Evolutionary conservation across 1,284 basidiomycete genomes (phyloP).

Genomic region (Ganoderma resinaceum): DNA sequence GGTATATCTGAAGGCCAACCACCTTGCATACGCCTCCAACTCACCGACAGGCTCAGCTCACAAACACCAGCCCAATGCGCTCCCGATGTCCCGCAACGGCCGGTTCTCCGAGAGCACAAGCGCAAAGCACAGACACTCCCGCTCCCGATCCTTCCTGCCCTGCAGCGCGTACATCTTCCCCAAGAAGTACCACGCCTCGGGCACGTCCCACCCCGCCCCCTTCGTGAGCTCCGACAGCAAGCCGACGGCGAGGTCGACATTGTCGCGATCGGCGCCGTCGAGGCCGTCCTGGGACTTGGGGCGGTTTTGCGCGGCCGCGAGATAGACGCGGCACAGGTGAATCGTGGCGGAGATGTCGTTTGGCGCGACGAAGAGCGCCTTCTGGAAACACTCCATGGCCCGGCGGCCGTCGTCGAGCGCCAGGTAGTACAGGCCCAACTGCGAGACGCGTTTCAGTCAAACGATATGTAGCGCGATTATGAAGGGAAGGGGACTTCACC

Average conservation of each 20-base stretch:
- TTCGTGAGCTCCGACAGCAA: conserved; percentile 68
- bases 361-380: conserved; percentile 81
- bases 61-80: conserved; percentile 76
- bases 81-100: conserved; percentile 67
- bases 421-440: conserved; percentile 83
- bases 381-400: conserved; percentile 81
- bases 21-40: neutral
- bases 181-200: conserved; percentile 93
- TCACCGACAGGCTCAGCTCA: conserved; percentile 34
- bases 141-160: conserved; percentile 71
- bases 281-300: conserved; percentile 28
- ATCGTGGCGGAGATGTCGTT: conserved; percentile 81
- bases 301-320: conserved; percentile 49
- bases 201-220: conserved; percentile 84
- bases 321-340: conserved; percentile 78
- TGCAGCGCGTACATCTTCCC: conserved; percentile 82
- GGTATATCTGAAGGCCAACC: neutral
- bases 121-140: conserved; percentile 80
- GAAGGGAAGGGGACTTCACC: conserved; percentile 47
- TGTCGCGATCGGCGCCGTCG: conserved; percentile 47
- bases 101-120: conserved; percentile 75
- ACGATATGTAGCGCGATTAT: conserved; percentile 14
- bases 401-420: conserved; percentile 63
- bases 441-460: neutral
- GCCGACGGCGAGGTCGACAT: conserved; percentile 77